Percentiles rank a stretch among this genome's conserved stretches.
Conservation (phyloP, 495 filamentous ascomycete genomes). For the Aspergillus bridgeri region DNA sequence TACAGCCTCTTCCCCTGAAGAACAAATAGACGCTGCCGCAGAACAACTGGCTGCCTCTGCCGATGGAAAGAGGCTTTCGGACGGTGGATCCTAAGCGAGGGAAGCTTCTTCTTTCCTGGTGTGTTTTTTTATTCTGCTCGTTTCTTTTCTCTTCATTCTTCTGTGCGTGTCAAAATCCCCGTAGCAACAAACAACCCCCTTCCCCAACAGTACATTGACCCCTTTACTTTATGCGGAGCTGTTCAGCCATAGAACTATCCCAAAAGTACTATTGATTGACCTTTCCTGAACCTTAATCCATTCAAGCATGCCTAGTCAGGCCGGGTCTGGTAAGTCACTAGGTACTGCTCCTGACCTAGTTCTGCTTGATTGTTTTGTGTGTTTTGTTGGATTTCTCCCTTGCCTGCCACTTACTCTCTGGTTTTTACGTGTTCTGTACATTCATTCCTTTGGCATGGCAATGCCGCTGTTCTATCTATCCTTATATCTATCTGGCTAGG, state of each 20-base stretch:
- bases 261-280: not conserved
- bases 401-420: not conserved
- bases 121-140: constrained; percentile 1
- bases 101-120: not conserved
- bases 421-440: not conserved
- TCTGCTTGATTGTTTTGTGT: not conserved
- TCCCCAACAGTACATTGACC: not conserved
- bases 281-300: not conserved
- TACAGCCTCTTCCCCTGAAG: constrained; percentile 6
- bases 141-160: not conserved
- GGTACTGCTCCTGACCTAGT: not conserved
- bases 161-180: not conserved
- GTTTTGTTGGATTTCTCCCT: not conserved
- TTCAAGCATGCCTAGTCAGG: not conserved
- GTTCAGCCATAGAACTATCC: not conserved
- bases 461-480: not conserved
- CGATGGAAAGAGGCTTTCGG: constrained; percentile 32
- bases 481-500: not conserved
- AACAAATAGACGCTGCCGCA: constrained; percentile 21
- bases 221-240: not conserved
- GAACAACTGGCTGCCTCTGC: constrained; percentile 29
- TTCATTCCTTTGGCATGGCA: not conserved
- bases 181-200: not conserved
- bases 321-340: not conserved
- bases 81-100: constrained; percentile 14